Evolutionary conservation across 1,284 basidiomycete species (phyloP).

Genomic region (Cutaneotrichosporon daszewskae): DNA sequence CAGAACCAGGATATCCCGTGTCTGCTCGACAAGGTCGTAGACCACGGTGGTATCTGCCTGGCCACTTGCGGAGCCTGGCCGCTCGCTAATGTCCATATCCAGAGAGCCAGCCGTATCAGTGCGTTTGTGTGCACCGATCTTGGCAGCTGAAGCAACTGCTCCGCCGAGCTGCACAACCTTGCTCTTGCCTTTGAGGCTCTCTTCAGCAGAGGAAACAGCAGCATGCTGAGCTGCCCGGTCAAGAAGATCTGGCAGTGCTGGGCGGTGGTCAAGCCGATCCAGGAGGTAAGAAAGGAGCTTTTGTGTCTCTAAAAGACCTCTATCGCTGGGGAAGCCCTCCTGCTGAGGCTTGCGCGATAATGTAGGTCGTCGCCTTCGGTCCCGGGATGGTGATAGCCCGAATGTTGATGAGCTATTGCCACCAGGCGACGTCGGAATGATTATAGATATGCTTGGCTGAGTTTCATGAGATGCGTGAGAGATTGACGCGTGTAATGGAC

Average conservation of each 20-base stretch:
- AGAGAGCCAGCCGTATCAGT: no score
- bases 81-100: no score
- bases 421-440: no score
- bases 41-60: constrained; percentile 30
- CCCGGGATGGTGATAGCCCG: neutral
- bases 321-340: constrained; percentile 4
- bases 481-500: no score
- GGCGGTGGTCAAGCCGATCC: constrained; percentile 31
- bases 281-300: constrained; percentile 37
- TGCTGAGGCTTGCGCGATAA: constrained; percentile 3
- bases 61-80: no score
- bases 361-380: neutral
- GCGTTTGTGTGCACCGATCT: no score
- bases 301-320: constrained; percentile 37
- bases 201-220: constrained; percentile 2
- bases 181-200: constrained; percentile 14
- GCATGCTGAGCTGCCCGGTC: constrained; percentile 28
- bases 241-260: constrained; percentile 30
- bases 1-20: constrained; percentile 31
- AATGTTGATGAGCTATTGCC: neutral
- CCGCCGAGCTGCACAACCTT: constrained; percentile 23
- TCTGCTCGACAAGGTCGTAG: constrained; percentile 37
- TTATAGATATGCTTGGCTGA: no score
- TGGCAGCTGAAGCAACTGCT: constrained; percentile 18
- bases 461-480: no score